Conservation (phyloP, 2,329 filamentous ascomycete genomes). For the Penicillium paneum region DNA sequence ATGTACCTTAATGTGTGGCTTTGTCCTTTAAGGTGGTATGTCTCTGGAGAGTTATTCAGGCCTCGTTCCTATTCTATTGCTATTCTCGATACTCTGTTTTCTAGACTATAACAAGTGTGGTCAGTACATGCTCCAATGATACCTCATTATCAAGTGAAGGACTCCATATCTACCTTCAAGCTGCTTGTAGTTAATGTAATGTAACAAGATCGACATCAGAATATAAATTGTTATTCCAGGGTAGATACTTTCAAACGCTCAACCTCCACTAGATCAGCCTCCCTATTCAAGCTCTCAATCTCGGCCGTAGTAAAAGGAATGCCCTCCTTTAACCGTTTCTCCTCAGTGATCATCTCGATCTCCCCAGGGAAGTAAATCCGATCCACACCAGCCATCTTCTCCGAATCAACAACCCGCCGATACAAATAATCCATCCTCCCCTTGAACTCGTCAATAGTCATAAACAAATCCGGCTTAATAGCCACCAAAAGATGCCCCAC, state of each 20-base stretch:
- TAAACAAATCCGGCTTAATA: slow-evolving; percentile 71
- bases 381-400: slow-evolving; percentile 54
- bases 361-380: slow-evolving; percentile 58
- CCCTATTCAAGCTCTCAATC: slow-evolving; percentile 20
- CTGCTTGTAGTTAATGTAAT: neutral
- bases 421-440: slow-evolving; percentile 58
- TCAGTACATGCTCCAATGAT: neutral
- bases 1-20: slow-evolving; percentile 3
- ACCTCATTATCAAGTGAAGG: neutral
- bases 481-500: slow-evolving; percentile 72
- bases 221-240: neutral
- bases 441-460: slow-evolving; percentile 67
- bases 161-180: neutral
- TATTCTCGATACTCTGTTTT: slow-evolving; percentile 2
- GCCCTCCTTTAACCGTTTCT: slow-evolving; percentile 33
- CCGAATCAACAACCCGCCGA: slow-evolving; percentile 50
- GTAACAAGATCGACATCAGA: neutral
- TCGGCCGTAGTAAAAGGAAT: slow-evolving; percentile 24
- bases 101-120: neutral
- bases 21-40: neutral
- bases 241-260: slow-evolving; percentile 14
- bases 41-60: neutral
- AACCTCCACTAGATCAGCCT: slow-evolving; percentile 19
- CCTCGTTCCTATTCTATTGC: neutral
- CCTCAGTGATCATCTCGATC: slow-evolving; percentile 51